Conservation (phyloP, 1,284 basidiomycete species). For the Pseudozyma hubeiensis region DNA sequence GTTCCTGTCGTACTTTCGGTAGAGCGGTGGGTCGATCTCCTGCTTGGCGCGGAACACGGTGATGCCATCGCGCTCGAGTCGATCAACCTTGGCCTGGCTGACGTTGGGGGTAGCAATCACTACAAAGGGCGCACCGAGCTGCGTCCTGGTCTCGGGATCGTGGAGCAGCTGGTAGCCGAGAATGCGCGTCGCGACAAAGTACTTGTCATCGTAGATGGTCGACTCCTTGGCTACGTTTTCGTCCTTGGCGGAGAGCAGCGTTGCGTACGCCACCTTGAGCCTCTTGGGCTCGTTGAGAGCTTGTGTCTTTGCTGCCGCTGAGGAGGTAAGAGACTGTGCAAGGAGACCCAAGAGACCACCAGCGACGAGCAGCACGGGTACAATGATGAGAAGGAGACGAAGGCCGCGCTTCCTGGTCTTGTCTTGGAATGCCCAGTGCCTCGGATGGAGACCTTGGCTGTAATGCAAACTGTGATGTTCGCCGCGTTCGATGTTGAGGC, state of each 20-base stretch:
- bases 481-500: too few species aligned
- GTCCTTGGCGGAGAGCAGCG: not conserved
- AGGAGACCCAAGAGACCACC: too few species aligned
- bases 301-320: too few species aligned
- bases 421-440: too few species aligned
- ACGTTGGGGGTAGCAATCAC: constrained; percentile 1
- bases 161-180: constrained; percentile 5
- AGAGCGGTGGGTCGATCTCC: not conserved
- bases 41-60: not conserved
- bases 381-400: too few species aligned
- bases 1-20: not conserved
- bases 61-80: not conserved
- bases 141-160: not conserved
- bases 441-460: too few species aligned
- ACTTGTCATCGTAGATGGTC: constrained; percentile 5
- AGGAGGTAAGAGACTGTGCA: too few species aligned
- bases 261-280: not conserved
- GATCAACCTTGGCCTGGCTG: constrained; percentile 5
- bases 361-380: too few species aligned
- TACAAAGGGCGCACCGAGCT: not conserved
- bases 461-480: too few species aligned
- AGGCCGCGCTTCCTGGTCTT: too few species aligned
- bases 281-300: too few species aligned
- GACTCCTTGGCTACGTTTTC: not conserved
- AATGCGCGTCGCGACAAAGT: constrained; percentile 6